Conservation (phyloP, 331 rosid genomes). For the Malus hybrid region DNA sequence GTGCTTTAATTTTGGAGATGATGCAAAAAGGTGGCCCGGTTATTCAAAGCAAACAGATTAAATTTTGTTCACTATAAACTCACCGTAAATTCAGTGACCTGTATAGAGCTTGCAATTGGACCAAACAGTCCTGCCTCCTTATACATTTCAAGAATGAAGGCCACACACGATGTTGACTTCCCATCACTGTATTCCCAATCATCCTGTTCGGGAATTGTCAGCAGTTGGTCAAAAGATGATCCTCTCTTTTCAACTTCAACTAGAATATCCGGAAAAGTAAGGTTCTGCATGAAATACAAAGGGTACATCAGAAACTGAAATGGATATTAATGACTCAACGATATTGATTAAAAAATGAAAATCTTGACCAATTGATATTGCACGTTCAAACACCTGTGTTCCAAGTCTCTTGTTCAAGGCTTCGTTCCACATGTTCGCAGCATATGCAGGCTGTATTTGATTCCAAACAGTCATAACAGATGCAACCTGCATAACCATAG, state of each 20-base stretch:
- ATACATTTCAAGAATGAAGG: constrained; percentile 84
- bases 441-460: constrained; percentile 78
- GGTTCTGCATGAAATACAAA: constrained; percentile 49
- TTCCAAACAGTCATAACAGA: constrained; percentile 94
- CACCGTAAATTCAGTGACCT: constrained; percentile 97
- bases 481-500: constrained; percentile 61
- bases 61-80: constrained; percentile 20
- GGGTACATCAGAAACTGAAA: background rate
- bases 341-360: background rate
- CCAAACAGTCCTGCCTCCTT: constrained; percentile 88
- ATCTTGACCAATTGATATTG: background rate
- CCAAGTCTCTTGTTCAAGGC: constrained; percentile 93
- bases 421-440: constrained; percentile 93
- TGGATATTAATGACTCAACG: background rate
- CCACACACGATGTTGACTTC: constrained; percentile 81
- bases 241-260: constrained; percentile 86
- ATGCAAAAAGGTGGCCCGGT: background rate
- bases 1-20: background rate
- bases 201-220: constrained; percentile 85
- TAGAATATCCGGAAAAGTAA: constrained; percentile 63
- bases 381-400: constrained; percentile 44
- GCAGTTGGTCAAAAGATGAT: constrained; percentile 69
- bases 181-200: constrained; percentile 90
- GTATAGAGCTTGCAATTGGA: constrained; percentile 68
- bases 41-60: constrained; percentile 5